Evolutionary conservation across 192 early-diverging fungal genomes (phyloP), one percentile per base, ranked within the genome.

Genomic region (Chytriomyces sp.): DNA sequence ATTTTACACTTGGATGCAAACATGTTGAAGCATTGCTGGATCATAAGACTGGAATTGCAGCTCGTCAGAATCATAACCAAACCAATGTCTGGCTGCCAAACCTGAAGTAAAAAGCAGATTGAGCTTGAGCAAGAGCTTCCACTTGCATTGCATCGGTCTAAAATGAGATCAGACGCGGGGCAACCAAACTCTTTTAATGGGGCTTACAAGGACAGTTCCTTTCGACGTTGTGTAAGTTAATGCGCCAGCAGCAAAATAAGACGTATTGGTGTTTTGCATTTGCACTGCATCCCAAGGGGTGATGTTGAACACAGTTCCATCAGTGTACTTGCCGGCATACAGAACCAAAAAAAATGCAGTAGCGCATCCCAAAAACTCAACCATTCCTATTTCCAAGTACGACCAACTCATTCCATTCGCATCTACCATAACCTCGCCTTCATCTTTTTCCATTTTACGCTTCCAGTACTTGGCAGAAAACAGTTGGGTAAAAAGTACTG

Each of bases 1-100:
- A 87, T 81, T 22, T 85, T 78, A 61, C 86, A 86, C 85, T 97
- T 98, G 83, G 90, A 92, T 22, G 92, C 91, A 77, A 98, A 97
- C 84, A 95, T 73, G 83, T 98, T 98, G 86, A 94, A 96, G 65
- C 92, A 88, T 75, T 98, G 96, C 81, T 89, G 82, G 75, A 95
- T 89, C 84, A 94, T 82, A 26, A 98, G 77, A 33, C 73, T 74
- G 41, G 31, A 19, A n/a, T 19, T 52, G n/a, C n/a, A n/a, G n/a
- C 14, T n/a, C 14, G 2, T 14, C 44, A n/a, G n/a, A n/a, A n/a
- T 49, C 44, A 49, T 14, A n/a, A 49, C 22, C 3, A 14, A 49
- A 1, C 17, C 44, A 49, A 49, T 14, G 22, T 14, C 14, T 1
- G 17, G 44, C 22, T 49, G 19, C 19, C 5, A 10, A n/a, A 74